Conservation (phyloP, 2,329 filamentous ascomycete genomes). For the Talaromyces sp. region DNA sequence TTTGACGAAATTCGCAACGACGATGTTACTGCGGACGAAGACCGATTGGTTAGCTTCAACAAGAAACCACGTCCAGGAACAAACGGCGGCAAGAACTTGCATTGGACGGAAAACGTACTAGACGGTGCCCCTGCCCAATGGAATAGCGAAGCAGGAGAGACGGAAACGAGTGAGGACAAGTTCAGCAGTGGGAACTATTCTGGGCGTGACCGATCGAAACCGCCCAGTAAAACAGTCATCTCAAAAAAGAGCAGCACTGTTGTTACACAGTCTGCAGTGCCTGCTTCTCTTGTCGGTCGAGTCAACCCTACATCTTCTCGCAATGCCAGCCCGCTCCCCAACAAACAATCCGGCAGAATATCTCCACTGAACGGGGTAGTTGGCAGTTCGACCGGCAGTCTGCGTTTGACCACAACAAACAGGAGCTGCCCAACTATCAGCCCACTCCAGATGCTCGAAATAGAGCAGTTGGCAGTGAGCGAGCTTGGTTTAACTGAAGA, state of each 20-base stretch:
- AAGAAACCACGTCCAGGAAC: slow-evolving; percentile 61
- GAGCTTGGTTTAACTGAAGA: slow-evolving; percentile 84
- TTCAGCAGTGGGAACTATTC: slow-evolving; percentile 45
- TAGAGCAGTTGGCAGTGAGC: slow-evolving; percentile 85
- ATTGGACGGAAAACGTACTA: slow-evolving; percentile 87
- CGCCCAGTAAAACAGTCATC: slow-evolving; percentile 28
- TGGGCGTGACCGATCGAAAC: slow-evolving; percentile 37
- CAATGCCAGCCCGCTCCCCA: slow-evolving; percentile 36
- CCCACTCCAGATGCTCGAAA: slow-evolving; percentile 80
- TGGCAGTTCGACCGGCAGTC: slow-evolving; percentile 34
- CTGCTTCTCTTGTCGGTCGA: slow-evolving; percentile 30
- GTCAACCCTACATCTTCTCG: slow-evolving; percentile 29
- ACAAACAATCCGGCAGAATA: slow-evolving; percentile 36
- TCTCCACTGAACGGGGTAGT: slow-evolving; percentile 37
- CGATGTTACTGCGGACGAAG: slow-evolving; percentile 82
- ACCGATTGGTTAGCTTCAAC: slow-evolving; percentile 88
- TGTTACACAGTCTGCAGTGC: slow-evolving; percentile 32
- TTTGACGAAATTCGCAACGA: slow-evolving; percentile 90
- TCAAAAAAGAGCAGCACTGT: slow-evolving; percentile 43
- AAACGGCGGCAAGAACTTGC: slow-evolving; percentile 80
- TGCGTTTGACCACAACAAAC: slow-evolving; percentile 53
- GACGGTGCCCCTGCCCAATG: slow-evolving; percentile 56
- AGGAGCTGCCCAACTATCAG: slow-evolving; percentile 55
- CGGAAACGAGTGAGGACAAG: slow-evolving; percentile 39
- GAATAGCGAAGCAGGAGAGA: slow-evolving; percentile 73